Percentiles rank a stretch among this genome's conserved stretches.
These are phyloP conservation scores for Yamagishiella unicocca DNA, from an alignment of 139 green algal species.

Conservation along the genomic window DNA sequence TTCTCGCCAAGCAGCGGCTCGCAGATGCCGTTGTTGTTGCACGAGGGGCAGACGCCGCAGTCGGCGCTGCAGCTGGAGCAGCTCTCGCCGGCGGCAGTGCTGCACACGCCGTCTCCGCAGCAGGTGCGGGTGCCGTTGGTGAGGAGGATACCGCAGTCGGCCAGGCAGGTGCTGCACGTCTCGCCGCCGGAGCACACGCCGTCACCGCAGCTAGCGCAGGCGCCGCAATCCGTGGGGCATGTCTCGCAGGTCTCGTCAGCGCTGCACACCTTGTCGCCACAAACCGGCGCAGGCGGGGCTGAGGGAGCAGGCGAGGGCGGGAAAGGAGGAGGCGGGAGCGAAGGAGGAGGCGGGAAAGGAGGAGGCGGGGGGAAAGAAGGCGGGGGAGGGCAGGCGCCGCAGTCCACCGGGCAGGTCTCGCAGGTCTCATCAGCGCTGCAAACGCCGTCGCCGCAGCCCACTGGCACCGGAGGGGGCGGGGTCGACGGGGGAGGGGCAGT, in stretches of 20 bases:
- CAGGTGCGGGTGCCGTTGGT: background rate
- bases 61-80: background rate
- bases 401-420: background rate
- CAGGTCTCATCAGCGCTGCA: background rate
- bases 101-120: slow-evolving; percentile 29
- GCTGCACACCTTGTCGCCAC: background rate
- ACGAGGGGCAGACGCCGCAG: background rate
- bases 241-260: background rate
- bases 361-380: background rate
- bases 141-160: background rate
- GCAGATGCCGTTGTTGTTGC: slow-evolving; percentile 30
- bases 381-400: background rate
- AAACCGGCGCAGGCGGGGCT: background rate
- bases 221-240: background rate
- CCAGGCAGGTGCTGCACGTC: slow-evolving; percentile 1
- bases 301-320: background rate
- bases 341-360: background rate
- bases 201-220: slow-evolving; percentile 3
- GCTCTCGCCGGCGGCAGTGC: background rate
- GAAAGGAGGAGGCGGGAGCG: background rate
- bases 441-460: background rate
- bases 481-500: background rate
- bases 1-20: background rate
- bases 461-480: too few relatives aligned
- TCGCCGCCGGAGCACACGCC: background rate